phyloP scores from a whole-genome alignment of 139 green algal genomes.

The Haematococcus sp. region DNA sequence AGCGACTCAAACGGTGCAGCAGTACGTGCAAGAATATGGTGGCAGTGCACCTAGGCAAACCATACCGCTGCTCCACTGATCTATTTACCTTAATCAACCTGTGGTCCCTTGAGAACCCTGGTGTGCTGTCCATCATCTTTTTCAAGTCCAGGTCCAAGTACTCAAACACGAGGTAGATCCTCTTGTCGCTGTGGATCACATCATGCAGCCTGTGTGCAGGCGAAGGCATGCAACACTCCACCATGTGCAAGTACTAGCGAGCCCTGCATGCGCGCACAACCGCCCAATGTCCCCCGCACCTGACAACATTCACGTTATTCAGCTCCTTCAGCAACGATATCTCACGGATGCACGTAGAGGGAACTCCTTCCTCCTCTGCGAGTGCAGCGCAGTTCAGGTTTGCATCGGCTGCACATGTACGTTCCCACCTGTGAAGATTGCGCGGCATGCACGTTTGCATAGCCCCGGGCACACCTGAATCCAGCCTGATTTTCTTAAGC shows the following conservation, averaged over 20 bases:
- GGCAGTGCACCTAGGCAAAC: background rate
- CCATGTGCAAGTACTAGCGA: too few relatives aligned
- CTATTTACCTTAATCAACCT: constrained; percentile 85
- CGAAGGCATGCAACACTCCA: background rate
- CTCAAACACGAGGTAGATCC: constrained; percentile 98
- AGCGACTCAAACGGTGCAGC: background rate
- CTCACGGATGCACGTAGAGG: constrained; percentile 79
- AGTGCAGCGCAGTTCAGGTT: too few relatives aligned
- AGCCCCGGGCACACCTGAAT: too few relatives aligned
- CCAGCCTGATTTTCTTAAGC: constrained; percentile 93
- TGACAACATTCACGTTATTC: constrained; percentile 50
- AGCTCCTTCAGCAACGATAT: constrained; percentile 89
- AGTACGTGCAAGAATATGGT: background rate
- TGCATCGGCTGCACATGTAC: too few relatives aligned
- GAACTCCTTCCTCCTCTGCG: constrained; percentile 78
- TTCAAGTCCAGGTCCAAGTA: constrained; percentile 98
- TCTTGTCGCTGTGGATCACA: constrained; percentile 83
- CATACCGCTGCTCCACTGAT: too few relatives aligned
- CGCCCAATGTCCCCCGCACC: too few relatives aligned
- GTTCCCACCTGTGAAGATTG: too few relatives aligned
- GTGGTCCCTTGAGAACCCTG: constrained; percentile 54
- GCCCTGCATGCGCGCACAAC: too few relatives aligned
- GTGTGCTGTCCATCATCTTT: constrained; percentile 88
- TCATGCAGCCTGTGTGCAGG: constrained; percentile 83
- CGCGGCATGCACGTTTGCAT: too few relatives aligned